Evolutionary conservation across 805 yeast genomes (phyloP).

Genomic region (Candida germanica): DNA sequence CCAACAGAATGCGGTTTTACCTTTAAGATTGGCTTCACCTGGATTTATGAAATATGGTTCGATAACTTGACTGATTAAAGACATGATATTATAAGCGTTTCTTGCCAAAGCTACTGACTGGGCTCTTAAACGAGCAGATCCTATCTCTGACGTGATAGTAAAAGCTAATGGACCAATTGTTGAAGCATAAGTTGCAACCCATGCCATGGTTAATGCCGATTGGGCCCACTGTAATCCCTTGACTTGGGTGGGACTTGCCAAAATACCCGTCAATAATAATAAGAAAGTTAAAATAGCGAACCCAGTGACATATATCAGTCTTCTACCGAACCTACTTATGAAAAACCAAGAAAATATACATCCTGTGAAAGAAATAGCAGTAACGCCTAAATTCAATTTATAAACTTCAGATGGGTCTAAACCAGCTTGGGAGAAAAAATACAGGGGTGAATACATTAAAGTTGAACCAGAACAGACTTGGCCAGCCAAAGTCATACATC

Average conservation of each 20-base stretch:
- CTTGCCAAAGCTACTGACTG: slow-evolving; percentile 37
- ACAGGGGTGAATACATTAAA: slow-evolving; percentile 34
- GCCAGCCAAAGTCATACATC: slow-evolving; percentile 30
- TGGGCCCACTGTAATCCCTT: slow-evolving; percentile 21
- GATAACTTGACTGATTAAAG: slow-evolving; percentile 34
- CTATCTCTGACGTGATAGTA: slow-evolving; percentile 38
- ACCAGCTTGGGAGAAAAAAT: slow-evolving; percentile 38
- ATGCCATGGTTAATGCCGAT: slow-evolving; percentile 19
- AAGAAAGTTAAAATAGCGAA: slow-evolving; percentile 28
- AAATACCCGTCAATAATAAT: slow-evolving; percentile 41
- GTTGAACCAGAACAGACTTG: slow-evolving; percentile 35
- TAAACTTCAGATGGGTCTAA: slow-evolving; percentile 27
- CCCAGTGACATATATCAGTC: slow-evolving; percentile 37
- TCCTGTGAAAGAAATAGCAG: slow-evolving; percentile 28
- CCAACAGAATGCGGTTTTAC: slow-evolving; percentile 50
- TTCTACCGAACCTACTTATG: slow-evolving; percentile 37
- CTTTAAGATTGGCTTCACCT: slow-evolving; percentile 43
- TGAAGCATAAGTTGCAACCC: slow-evolving; percentile 30
- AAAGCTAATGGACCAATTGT: slow-evolving; percentile 44
- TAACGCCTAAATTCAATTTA: slow-evolving; percentile 30
- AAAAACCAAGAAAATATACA: slow-evolving; percentile 29
- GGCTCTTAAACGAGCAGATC: slow-evolving; percentile 38
- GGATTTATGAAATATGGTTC: slow-evolving; percentile 52
- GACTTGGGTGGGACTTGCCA: slow-evolving; percentile 17
- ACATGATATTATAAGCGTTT: slow-evolving; percentile 24